These are phyloP conservation scores for Smallanthus sonchifolius DNA, from an alignment of 129 eudicot genomes.

Conservation along the genomic window DNA sequence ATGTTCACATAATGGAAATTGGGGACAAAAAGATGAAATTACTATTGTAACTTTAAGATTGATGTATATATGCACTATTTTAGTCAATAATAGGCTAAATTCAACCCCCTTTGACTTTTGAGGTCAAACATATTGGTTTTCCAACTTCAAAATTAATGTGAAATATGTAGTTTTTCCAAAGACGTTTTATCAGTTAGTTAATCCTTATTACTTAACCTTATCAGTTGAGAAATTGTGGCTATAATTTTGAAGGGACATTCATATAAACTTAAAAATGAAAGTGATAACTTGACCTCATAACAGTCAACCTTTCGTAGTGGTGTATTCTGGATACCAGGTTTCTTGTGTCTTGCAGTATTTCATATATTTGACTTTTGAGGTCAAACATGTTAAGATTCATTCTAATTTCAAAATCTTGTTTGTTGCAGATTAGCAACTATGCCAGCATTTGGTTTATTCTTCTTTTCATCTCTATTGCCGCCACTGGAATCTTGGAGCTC, in stretches of 20 bases:
- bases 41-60: background rate
- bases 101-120: background rate
- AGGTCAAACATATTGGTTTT: background rate
- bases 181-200: background rate
- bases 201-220: background rate
- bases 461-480: slow-evolving; percentile 59
- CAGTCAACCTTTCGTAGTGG: background rate
- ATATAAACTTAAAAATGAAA: background rate
- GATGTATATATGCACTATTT: background rate
- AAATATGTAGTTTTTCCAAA: background rate
- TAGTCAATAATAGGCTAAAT: background rate
- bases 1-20: background rate
- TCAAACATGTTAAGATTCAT: background rate
- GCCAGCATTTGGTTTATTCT: slow-evolving; percentile 57
- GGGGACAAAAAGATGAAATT: background rate
- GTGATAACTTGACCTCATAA: background rate
- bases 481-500: slow-evolving; percentile 58
- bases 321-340: background rate
- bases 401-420: background rate
- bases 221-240: background rate
- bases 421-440: slow-evolving; percentile 58
- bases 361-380: background rate
- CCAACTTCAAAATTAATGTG: background rate
- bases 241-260: background rate
- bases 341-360: no score